Conservation (phyloP, 495 filamentous ascomycete species). For the Acidomyces sp. region DNA sequence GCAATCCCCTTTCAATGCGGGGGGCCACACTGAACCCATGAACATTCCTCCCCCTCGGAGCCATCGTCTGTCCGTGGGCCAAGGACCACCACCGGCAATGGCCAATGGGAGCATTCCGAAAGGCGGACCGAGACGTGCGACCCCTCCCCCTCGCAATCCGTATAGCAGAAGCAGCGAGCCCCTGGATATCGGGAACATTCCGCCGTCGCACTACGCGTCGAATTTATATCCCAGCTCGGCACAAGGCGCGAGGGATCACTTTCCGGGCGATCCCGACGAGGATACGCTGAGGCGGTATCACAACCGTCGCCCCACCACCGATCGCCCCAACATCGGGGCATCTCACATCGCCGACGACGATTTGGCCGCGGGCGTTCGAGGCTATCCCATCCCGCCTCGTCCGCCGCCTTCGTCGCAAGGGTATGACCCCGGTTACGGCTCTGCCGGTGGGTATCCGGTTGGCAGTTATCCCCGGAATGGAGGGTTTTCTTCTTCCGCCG, state of each 20-base stretch:
- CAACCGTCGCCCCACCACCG: background rate
- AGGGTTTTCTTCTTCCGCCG: slow-evolving; percentile 1
- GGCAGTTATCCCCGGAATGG: slow-evolving; percentile 8
- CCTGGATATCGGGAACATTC: background rate
- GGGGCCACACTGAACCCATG: slow-evolving; percentile 5
- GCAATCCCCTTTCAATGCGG: slow-evolving; percentile 2
- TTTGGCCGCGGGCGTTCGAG: background rate
- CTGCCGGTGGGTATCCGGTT: background rate
- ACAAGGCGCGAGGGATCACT: slow-evolving; percentile 1
- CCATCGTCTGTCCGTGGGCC: slow-evolving; percentile 6
- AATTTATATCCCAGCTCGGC: slow-evolving; percentile 2
- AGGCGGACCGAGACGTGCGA: background rate
- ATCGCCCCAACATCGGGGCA: slow-evolving; percentile 1
- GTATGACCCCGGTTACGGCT: background rate
- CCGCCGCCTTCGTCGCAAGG: slow-evolving; percentile 7
- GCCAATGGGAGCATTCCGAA: slow-evolving; percentile 7
- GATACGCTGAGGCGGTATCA: slow-evolving; percentile 2
- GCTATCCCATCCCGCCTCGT: slow-evolving; percentile 18
- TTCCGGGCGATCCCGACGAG: slow-evolving; percentile 1
- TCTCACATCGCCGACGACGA: background rate
- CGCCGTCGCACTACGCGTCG: slow-evolving; percentile 6
- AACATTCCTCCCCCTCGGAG: slow-evolving; percentile 8
- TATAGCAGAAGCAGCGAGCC: slow-evolving; percentile 13
- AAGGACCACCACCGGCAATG: slow-evolving; percentile 12
- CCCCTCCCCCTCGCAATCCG: slow-evolving; percentile 10